phyloP scores from a whole-genome alignment of 768 basidiomycete species.

The Phylloporus scabripes region DNA sequence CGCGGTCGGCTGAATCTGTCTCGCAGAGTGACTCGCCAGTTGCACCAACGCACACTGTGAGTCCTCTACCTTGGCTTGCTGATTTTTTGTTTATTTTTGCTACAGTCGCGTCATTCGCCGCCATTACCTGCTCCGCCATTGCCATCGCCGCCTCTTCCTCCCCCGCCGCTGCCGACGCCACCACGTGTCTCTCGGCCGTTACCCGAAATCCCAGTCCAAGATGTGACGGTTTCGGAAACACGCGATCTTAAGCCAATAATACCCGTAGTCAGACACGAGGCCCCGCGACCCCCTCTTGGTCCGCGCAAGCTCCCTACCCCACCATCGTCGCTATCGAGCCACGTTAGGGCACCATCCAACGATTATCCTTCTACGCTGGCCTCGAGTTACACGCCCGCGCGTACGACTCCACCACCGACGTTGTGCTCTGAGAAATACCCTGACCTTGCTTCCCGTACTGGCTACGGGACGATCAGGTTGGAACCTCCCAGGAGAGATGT shows the following conservation, averaged over 20 bases:
- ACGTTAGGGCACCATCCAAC: constrained; percentile 16
- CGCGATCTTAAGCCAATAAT: constrained; percentile 15
- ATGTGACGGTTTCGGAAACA: constrained; percentile 9
- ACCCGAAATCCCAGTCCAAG: constrained; percentile 27
- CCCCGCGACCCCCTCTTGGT: constrained; percentile 14
- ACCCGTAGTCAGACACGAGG: constrained; percentile 16
- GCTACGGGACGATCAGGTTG: constrained; percentile 19
- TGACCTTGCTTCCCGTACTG: constrained; percentile 21
- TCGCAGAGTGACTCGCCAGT: constrained; percentile 32
- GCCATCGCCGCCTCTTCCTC: constrained; percentile 14
- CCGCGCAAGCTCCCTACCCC: constrained; percentile 32
- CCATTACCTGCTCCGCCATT: constrained; percentile 11
- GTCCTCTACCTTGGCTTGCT: constrained; percentile 8
- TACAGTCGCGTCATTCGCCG: constrained; percentile 25
- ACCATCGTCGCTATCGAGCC: constrained; percentile 20
- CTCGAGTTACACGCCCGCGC: constrained; percentile 27
- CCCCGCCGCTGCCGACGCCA: constrained; percentile 25
- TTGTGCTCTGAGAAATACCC: constrained; percentile 29
- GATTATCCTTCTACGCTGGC: constrained; percentile 22
- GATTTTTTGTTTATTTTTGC: not conserved
- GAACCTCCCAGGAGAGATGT: constrained; percentile 19
- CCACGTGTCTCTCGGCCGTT: constrained; percentile 26
- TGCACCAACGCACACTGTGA: constrained; percentile 24
- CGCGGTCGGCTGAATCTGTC: constrained; percentile 22
- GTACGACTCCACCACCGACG: constrained; percentile 26